These are phyloP conservation scores for Angomonas ambiguus DNA, from an alignment of 208 protist genomes.

Conservation along the genomic window DNA sequence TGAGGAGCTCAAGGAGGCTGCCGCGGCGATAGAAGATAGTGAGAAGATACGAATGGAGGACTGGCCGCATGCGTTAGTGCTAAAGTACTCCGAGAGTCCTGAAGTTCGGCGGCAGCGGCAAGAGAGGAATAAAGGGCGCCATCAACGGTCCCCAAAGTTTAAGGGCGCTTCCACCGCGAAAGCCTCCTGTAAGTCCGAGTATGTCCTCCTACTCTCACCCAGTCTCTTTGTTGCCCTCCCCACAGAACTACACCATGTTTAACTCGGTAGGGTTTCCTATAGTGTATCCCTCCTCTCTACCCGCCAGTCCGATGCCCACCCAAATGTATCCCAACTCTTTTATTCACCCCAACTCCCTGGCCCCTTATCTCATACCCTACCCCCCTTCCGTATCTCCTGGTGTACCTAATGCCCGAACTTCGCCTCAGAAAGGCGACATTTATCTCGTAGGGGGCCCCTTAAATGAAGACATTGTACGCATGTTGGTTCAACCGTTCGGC, in stretches of 20 bases:
- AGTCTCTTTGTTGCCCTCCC: conserved; percentile 50
- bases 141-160: conserved; percentile 68
- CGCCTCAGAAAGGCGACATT: conserved; percentile 69
- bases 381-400: neutral
- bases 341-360: too few species aligned
- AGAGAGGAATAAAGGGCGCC: conserved; percentile 80
- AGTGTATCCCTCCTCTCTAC: conserved; percentile 37
- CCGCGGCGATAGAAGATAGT: conserved; percentile 45
- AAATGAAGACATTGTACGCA: conserved; percentile 47
- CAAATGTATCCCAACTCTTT: neutral
- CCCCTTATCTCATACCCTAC: too few species aligned
- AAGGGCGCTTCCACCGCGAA: too few species aligned
- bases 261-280: conserved; percentile 41
- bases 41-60: conserved; percentile 63
- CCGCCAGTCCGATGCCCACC: conserved; percentile 16
- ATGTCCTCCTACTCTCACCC: conserved; percentile 17
- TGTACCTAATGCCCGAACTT: conserved; percentile 21
- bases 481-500: conserved; percentile 68
- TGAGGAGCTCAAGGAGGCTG: conserved; percentile 58
- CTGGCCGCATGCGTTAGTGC: conserved; percentile 62
- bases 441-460: conserved; percentile 53
- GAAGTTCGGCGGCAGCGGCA: conserved; percentile 84
- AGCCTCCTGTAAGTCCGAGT: neutral
- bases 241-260: conserved; percentile 44
- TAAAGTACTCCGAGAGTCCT: conserved; percentile 83